Evolutionary conservation across 371 early-diverging fungal species (phyloP).

Genomic region (Mucor ambiguus): DNA sequence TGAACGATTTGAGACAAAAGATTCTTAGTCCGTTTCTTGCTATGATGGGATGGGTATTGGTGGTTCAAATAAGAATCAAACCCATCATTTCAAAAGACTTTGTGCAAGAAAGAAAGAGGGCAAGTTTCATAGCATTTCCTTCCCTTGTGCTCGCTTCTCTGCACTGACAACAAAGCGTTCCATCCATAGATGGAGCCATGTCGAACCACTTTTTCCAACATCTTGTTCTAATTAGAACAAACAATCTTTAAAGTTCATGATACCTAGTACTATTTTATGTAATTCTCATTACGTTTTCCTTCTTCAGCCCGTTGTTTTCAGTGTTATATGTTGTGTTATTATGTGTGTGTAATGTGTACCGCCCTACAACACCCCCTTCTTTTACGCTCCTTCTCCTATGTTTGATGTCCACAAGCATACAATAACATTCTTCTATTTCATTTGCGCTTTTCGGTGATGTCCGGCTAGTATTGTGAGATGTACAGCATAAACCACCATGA

Average conservation of each 20-base stretch:
- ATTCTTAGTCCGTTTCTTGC: not conserved
- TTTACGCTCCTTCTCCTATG: not conserved
- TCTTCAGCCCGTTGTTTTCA: conserved; percentile 3
- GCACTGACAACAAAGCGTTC: not conserved
- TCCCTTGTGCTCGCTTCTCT: not conserved
- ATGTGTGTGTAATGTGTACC: not conserved
- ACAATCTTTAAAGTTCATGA: not conserved
- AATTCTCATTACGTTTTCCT: not conserved
- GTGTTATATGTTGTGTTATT: not conserved
- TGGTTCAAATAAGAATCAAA: not conserved
- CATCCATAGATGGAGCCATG: not conserved
- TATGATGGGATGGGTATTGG: not conserved
- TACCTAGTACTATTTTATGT: not conserved
- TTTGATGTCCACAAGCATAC: conserved; percentile 3
- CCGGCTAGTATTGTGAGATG: not conserved
- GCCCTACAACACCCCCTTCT: not conserved
- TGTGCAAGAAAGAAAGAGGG: not conserved
- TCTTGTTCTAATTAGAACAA: not conserved
- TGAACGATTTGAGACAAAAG: conserved; percentile 18
- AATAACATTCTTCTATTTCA: conserved; percentile 4
- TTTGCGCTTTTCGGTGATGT: conserved; percentile 2
- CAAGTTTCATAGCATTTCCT: not conserved
- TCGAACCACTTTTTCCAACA: not conserved
- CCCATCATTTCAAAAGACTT: not conserved
- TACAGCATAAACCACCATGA: not conserved